Percentiles rank a stretch among this genome's conserved stretches.
Conservation (phyloP, 208 protist genomes). For the Herpetomonas muscarum region DNA sequence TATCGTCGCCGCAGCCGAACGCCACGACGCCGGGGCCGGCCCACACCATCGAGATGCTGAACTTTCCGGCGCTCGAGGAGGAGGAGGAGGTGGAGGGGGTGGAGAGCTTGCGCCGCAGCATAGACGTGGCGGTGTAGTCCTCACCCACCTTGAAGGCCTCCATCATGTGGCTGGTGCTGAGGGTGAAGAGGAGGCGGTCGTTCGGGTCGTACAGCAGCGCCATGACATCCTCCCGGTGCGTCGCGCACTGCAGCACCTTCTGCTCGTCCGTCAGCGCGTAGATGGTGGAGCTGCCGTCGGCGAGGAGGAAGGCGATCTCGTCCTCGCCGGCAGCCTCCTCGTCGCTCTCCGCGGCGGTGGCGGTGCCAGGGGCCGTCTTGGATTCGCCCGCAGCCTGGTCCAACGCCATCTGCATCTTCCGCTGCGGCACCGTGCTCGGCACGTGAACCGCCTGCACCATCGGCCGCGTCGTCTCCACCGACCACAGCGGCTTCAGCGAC, state of each 20-base stretch:
- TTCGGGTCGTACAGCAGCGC: conserved; percentile 61
- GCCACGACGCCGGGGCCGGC: conserved; percentile 60
- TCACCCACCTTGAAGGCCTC: conserved; percentile 61
- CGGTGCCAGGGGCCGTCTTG: not conserved
- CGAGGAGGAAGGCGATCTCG: conserved; percentile 73
- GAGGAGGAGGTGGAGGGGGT: conserved; percentile 23
- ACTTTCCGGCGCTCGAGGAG: conserved; percentile 22
- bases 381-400: not conserved
- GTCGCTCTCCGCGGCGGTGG: not conserved
- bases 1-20: conserved; percentile 73
- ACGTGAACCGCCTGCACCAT: conserved; percentile 50
- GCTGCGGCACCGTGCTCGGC: conserved; percentile 1
- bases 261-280: conserved; percentile 63
- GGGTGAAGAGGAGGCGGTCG: conserved; percentile 58
- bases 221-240: conserved; percentile 48
- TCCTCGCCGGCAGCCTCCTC: conserved; percentile 25
- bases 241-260: conserved; percentile 42
- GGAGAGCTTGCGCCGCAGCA: conserved; percentile 71
- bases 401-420: not conserved
- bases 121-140: conserved; percentile 30
- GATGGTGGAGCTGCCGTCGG: conserved; percentile 31
- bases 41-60: conserved; percentile 71
- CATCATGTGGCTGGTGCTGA: conserved; percentile 53
- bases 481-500: conserved; percentile 63
- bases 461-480: conserved; percentile 37